Conservation (phyloP, 768 basidiomycete species). For the Gyrodon lividus region DNA sequence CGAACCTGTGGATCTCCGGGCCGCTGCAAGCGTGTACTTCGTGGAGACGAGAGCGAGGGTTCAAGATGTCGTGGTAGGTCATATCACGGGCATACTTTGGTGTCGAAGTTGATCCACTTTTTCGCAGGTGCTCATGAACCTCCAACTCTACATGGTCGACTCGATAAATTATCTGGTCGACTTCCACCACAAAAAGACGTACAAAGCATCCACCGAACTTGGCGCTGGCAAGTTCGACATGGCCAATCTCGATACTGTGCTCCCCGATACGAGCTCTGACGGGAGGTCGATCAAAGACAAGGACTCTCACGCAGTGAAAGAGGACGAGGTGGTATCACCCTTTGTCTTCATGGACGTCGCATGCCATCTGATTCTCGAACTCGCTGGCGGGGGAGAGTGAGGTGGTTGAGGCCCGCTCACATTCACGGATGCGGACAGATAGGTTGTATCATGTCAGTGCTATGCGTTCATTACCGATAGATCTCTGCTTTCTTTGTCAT, state of each 20-base stretch:
- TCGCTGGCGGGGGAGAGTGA: conserved; percentile 68
- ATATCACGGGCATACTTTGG: background rate
- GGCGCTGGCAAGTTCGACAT: conserved; percentile 74
- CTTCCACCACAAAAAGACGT: conserved; percentile 96
- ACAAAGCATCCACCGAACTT: conserved; percentile 66
- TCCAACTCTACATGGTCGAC: conserved; percentile 96
- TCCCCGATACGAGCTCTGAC: conserved; percentile 54
- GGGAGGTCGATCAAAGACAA: conserved; percentile 56
- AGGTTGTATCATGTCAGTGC: conserved; percentile 2
- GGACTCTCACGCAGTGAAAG: conserved; percentile 37
- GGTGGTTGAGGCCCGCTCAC: too few relatives aligned
- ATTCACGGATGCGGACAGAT: background rate
- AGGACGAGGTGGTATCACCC: conserved; percentile 76
- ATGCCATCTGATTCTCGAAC: conserved; percentile 88
- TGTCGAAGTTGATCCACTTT: background rate
- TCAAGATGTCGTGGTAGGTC: conserved; percentile 84
- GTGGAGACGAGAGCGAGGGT: conserved; percentile 91
- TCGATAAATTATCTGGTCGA: conserved; percentile 96
- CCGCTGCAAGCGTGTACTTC: conserved; percentile 80
- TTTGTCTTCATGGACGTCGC: conserved; percentile 98
- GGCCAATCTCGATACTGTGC: conserved; percentile 32
- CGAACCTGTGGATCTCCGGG: conserved; percentile 60
- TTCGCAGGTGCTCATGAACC: conserved; percentile 87
- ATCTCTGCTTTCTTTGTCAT: conserved; percentile 7
- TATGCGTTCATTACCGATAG: conserved; percentile 6